These are phyloP conservation scores for Phytopythium oedochilum DNA, from an alignment of 352 stramenopile genomes.

Conservation along the genomic window DNA sequence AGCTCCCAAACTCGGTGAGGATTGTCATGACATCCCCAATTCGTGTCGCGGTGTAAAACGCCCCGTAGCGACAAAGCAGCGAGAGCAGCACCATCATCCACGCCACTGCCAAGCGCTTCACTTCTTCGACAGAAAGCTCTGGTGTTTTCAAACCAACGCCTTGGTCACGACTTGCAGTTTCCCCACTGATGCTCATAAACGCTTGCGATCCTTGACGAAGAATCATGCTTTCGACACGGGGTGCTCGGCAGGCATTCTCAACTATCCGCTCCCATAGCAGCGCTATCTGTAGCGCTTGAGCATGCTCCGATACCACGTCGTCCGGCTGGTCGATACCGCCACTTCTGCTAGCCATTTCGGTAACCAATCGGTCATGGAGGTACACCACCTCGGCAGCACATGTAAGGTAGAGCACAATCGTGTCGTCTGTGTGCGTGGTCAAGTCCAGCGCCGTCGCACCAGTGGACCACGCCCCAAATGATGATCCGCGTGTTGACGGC, in stretches of 20 bases:
- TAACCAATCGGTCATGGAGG: conserved; percentile 49
- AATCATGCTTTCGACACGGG: conserved; percentile 3
- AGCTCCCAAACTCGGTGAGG: conserved; percentile 36
- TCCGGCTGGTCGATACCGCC: neutral
- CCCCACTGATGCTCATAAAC: neutral
- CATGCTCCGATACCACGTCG: neutral
- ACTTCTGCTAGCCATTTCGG: conserved; percentile 1
- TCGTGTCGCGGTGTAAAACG: conserved; percentile 46
- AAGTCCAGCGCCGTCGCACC: conserved; percentile 12
- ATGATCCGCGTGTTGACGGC: conserved; percentile 17
- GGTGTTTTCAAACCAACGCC: neutral
- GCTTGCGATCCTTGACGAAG: neutral
- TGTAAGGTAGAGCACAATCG: conserved; percentile 34
- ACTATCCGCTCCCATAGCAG: conserved; percentile 4
- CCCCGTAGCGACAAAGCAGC: conserved; percentile 39
- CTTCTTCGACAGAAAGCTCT: neutral
- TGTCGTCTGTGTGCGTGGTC: conserved; percentile 36
- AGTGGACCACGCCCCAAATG: conserved; percentile 1
- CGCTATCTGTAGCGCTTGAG: neutral
- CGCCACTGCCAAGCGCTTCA: conserved; percentile 5
- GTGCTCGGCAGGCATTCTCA: neutral
- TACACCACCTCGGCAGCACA: conserved; percentile 50
- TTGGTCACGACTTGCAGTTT: neutral
- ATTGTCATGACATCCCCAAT: conserved; percentile 58
- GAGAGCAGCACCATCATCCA: conserved; percentile 48